Percentiles rank a stretch among this genome's conserved stretches.
Conservation (phyloP, 495 filamentous ascomycete genomes). For the Penicillium ochrochloron region DNA sequence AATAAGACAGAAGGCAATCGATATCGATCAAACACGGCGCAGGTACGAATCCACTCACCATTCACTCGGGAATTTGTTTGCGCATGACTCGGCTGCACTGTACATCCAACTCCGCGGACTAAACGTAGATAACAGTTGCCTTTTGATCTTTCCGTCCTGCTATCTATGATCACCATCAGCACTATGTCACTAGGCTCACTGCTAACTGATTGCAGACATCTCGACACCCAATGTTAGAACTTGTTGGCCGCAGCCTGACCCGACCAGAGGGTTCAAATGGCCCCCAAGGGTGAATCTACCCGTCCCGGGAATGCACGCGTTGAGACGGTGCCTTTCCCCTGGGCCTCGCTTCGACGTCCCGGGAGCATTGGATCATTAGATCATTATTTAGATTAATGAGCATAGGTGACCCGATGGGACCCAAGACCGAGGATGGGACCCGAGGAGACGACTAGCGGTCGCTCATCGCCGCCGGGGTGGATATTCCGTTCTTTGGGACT, state of each 20-base stretch:
- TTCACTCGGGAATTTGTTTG: constrained; percentile 6
- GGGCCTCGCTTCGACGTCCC: constrained; percentile 13
- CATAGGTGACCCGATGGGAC: constrained; percentile 1
- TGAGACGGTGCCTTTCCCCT: constrained; percentile 28
- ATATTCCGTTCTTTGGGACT: background rate
- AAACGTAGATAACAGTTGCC: background rate
- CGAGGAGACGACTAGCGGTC: constrained; percentile 3
- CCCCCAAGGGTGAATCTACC: constrained; percentile 15
- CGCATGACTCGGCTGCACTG: constrained; percentile 17
- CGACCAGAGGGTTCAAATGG: background rate
- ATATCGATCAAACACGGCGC: constrained; percentile 21
- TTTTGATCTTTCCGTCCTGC: background rate
- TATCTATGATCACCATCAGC: background rate
- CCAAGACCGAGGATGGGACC: constrained; percentile 5
- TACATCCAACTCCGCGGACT: background rate
- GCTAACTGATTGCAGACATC: background rate
- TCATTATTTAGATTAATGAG: background rate
- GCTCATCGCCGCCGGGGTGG: constrained; percentile 1
- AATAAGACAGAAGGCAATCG: constrained; percentile 4
- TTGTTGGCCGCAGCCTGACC: background rate
- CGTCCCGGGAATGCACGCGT: constrained; percentile 28
- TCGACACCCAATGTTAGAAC: background rate
- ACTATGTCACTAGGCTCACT: background rate
- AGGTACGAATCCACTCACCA: constrained; percentile 16
- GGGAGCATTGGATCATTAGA: background rate